phyloP scores from a whole-genome alignment of 805 yeast genomes.

The Scheffersomyces lignosus region DNA sequence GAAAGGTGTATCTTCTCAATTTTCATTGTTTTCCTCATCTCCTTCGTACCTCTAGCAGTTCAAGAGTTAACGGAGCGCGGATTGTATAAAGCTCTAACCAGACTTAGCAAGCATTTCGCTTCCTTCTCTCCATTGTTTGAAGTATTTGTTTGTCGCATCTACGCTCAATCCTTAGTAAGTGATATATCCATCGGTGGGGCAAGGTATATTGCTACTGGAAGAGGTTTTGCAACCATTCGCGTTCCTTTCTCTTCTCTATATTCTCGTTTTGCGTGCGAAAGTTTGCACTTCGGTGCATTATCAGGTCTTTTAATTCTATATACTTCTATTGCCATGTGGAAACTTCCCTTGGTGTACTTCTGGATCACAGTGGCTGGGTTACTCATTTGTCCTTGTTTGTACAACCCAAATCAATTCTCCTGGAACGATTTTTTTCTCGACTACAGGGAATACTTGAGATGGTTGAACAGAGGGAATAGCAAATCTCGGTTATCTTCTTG shows the following conservation, averaged over 20 bases:
- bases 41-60: slow-evolving; percentile 72
- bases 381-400: slow-evolving; percentile 69
- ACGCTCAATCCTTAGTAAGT: slow-evolving; percentile 66
- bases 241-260: slow-evolving; percentile 64
- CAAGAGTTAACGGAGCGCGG: slow-evolving; percentile 81
- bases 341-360: slow-evolving; percentile 57
- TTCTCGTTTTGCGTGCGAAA: slow-evolving; percentile 63
- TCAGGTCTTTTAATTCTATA: slow-evolving; percentile 54
- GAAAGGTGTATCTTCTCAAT: slow-evolving; percentile 72
- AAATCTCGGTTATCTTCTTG: slow-evolving; percentile 34
- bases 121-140: slow-evolving; percentile 79
- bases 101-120: slow-evolving; percentile 64
- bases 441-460: slow-evolving; percentile 53
- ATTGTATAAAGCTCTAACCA: slow-evolving; percentile 61
- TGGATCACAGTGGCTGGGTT: slow-evolving; percentile 70
- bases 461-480: slow-evolving; percentile 56
- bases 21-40: slow-evolving; percentile 69
- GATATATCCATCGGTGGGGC: slow-evolving; percentile 81
- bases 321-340: slow-evolving; percentile 65
- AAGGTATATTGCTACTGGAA: slow-evolving; percentile 76
- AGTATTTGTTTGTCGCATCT: slow-evolving; percentile 74
- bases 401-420: slow-evolving; percentile 76
- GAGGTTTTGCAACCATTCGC: slow-evolving; percentile 79
- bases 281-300: slow-evolving; percentile 62
- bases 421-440: slow-evolving; percentile 71